Percentiles rank a stretch among this genome's conserved stretches.
phyloP scores from a whole-genome alignment of 192 early-diverging fungal species.

The Phycomyces nitens region DNA sequence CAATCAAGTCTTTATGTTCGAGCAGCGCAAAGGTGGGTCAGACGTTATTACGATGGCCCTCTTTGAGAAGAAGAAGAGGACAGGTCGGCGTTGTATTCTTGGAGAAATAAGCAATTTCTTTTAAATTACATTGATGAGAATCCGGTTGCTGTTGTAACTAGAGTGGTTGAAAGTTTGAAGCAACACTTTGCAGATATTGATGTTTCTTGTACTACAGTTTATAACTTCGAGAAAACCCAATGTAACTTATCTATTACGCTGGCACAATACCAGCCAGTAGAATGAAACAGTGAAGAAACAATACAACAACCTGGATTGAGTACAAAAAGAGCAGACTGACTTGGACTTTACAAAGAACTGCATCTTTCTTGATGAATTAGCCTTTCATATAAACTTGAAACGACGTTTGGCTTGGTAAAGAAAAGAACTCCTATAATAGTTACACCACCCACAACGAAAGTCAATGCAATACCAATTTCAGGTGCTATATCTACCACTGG shows the following conservation, averaged over 20 bases:
- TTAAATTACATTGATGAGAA: conserved; percentile 21
- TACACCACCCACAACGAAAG: no score
- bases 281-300: conserved; percentile 14
- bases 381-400: no score
- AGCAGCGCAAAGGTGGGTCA: conserved; percentile 8
- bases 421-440: no score
- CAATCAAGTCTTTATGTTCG: conserved; percentile 11
- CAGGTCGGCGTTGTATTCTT: conserved; percentile 15
- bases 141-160: conserved; percentile 5
- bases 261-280: background rate
- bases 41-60: conserved; percentile 10
- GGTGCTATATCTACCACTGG: no score
- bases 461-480: no score
- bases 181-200: conserved; percentile 8
- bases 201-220: conserved; percentile 6
- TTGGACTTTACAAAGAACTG: no score
- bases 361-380: no score
- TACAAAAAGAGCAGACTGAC: conserved; percentile 13
- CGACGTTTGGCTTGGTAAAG: no score
- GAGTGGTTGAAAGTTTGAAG: background rate
- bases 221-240: conserved; percentile 2
- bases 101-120: conserved; percentile 9
- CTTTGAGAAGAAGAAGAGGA: conserved; percentile 8
- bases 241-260: conserved; percentile 9
- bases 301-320: conserved; percentile 9